Percentiles rank a stretch among this genome's conserved stretches.
These are phyloP conservation scores for Linaria vulgaris DNA, from an alignment of 257 asterid genomes.

Conservation along the genomic window DNA sequence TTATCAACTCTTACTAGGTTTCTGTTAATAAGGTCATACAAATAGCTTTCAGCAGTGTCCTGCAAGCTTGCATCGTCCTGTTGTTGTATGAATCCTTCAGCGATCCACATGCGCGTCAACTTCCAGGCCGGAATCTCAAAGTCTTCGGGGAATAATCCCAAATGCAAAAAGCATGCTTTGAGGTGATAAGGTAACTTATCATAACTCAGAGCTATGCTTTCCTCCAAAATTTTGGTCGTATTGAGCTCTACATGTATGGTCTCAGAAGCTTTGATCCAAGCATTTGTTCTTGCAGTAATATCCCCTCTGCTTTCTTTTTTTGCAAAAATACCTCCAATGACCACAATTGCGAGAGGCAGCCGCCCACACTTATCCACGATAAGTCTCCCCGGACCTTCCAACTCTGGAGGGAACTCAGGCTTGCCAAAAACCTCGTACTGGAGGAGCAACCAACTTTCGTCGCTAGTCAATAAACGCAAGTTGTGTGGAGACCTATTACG, in stretches of 20 bases:
- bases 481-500: constrained; percentile 27
- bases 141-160: constrained; percentile 49
- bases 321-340: constrained; percentile 34
- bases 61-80: constrained; percentile 30
- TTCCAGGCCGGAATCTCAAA: constrained; percentile 39
- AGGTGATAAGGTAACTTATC: constrained; percentile 41
- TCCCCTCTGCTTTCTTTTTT: background rate
- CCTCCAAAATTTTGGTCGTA: constrained; percentile 11
- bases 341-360: constrained; percentile 51
- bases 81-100: constrained; percentile 47
- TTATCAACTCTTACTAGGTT: constrained; percentile 43
- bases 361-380: constrained; percentile 45
- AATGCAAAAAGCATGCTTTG: constrained; percentile 48
- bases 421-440: constrained; percentile 41
- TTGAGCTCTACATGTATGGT: constrained; percentile 23
- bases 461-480: constrained; percentile 26
- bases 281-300: constrained; percentile 9
- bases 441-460: constrained; percentile 50
- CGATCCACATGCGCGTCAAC: constrained; percentile 45
- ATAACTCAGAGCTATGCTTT: constrained; percentile 44
- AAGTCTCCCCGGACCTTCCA: constrained; percentile 23
- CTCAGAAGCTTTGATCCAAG: constrained; percentile 30
- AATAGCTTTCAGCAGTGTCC: constrained; percentile 38
- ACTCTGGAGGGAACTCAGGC: constrained; percentile 23
- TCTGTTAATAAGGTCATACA: constrained; percentile 41